Base-by-base conservation (phyloP, 2,329 filamentous ascomycete genomes). In the Colletotrichum tamarilloi region DNA sequence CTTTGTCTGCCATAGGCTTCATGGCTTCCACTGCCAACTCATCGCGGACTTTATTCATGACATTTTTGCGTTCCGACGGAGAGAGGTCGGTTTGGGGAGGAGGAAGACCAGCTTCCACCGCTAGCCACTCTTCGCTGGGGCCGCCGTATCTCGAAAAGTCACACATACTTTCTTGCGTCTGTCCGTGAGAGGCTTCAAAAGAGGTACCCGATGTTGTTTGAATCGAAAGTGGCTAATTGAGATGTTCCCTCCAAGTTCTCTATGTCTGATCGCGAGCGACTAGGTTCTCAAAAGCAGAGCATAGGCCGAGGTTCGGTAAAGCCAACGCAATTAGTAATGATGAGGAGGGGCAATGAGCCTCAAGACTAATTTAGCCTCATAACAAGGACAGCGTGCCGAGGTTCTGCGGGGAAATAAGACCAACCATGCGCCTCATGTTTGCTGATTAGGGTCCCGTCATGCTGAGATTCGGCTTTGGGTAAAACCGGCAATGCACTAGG, bases 121-220 rank as follows among this genome's bases (percentile, higher is more conserved):
- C 83, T 2, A 83, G 73, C 87, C 86, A 88, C 77, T 87, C 86
- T 3, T 81, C 78, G 68, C 82, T 84, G 6, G 82, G 80, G 2
- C 78, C 79, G 26, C 82, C 83, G 69, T 86, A 87, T 69, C 78
- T 68, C 0, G 85, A 81, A n/a, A 80, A 79, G 73, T 80, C 77
- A 30, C 52, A 59, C 67, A 70, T 66, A 16, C 14, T 42, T 42
- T 14, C 35, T 4, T 68, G 67, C 73, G 8, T 26, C 14, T 28
- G 14, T n/a, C n/a, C 30, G 30, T 16, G 35, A 52, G 28, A 52
- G 68, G 24, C 19, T 32, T 64, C n/a, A 19, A 49, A n/a, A 24
- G 52, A 53, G 49, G 7, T 22, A 19, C 2, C 24, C 9, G 9
- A 52, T 9, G 38, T 16, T n/a, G n/a, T 52, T 19, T 12, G n/a